Percentiles rank a stretch among this genome's conserved stretches.
These are phyloP conservation scores for Euphorbia tirucalli DNA, from an alignment of 345 rosid species.

Conservation along the genomic window DNA sequence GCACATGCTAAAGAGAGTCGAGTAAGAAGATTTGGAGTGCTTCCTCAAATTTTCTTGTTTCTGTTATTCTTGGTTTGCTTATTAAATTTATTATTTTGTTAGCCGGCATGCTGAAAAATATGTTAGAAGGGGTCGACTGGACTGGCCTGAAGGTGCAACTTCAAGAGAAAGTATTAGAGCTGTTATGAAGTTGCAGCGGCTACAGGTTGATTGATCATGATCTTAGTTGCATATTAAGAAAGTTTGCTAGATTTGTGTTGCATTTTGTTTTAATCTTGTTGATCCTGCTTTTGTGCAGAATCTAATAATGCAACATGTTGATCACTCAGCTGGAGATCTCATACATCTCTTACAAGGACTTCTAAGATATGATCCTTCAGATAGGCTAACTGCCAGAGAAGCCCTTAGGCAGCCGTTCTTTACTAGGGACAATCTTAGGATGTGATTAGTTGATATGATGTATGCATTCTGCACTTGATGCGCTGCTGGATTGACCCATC, in stretches of 20 bases:
- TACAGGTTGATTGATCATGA: conserved; percentile 48
- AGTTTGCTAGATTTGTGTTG: not conserved
- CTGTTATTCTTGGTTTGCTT: not conserved
- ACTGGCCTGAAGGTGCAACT: conserved; percentile 89
- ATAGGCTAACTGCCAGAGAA: conserved; percentile 30
- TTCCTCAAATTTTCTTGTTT: no score
- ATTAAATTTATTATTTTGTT: not conserved
- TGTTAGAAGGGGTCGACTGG: conserved; percentile 72
- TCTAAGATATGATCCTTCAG: conserved; percentile 28
- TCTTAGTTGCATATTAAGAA: not conserved
- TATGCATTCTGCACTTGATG: not conserved
- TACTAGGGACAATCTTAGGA: conserved; percentile 19
- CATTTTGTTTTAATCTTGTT: not conserved
- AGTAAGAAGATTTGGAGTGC: conserved; percentile 37
- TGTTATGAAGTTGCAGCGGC: conserved; percentile 67
- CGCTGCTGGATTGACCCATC: not conserved
- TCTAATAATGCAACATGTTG: conserved; percentile 35
- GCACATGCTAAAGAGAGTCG: conserved; percentile 68
- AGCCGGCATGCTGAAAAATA: conserved; percentile 83
- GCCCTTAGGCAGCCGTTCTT: conserved; percentile 33
- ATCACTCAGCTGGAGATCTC: conserved; percentile 36
- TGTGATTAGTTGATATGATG: not conserved
- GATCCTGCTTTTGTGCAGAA: conserved; percentile 1
- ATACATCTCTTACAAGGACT: conserved; percentile 31
- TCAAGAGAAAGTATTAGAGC: conserved; percentile 82